These are phyloP conservation scores for Mollisia scopiformis DNA, from an alignment of 2,329 filamentous ascomycete species.

Conservation along the genomic window DNA sequence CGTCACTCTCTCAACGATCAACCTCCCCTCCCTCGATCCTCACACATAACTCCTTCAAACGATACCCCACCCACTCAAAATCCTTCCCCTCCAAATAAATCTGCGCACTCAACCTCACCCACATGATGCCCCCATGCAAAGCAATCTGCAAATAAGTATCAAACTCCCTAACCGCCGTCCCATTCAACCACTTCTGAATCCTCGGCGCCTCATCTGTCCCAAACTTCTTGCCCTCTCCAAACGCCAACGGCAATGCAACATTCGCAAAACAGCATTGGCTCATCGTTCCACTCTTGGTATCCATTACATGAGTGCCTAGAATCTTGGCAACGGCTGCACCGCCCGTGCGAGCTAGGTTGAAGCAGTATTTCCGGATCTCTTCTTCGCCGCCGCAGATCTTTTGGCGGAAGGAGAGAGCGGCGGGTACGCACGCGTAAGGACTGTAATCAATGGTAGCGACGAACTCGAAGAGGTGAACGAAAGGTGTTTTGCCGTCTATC, in stretches of 20 bases:
- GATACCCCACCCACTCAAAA: conserved; percentile 68
- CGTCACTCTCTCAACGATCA: neutral
- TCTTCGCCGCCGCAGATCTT: conserved; percentile 74
- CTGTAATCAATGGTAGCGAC: conserved; percentile 75
- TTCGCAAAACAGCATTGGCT: conserved; percentile 73
- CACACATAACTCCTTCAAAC: conserved; percentile 48
- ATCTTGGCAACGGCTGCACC: conserved; percentile 61
- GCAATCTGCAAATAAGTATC: conserved; percentile 68
- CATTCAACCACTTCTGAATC: conserved; percentile 54
- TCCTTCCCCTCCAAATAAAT: conserved; percentile 79
- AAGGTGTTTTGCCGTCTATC: conserved; percentile 49
- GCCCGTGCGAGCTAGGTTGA: conserved; percentile 63
- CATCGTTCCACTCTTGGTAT: conserved; percentile 63
- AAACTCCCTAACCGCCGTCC: conserved; percentile 50
- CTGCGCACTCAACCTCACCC: conserved; percentile 77
- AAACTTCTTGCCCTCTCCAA: neutral
- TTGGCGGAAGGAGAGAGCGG: conserved; percentile 72
- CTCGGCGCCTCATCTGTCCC: neutral
- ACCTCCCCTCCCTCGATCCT: conserved; percentile 46
- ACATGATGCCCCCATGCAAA: conserved; percentile 61
- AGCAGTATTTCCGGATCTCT: conserved; percentile 65
- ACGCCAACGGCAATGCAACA: conserved; percentile 67
- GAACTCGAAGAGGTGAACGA: conserved; percentile 74
- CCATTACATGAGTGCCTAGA: conserved; percentile 72
- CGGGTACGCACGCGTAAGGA: conserved; percentile 73